Percentiles rank a stretch among this genome's conserved stretches.
Evolutionary conservation across 805 yeast genomes (phyloP).

Genomic region (Wickerhamia fluorescens): DNA sequence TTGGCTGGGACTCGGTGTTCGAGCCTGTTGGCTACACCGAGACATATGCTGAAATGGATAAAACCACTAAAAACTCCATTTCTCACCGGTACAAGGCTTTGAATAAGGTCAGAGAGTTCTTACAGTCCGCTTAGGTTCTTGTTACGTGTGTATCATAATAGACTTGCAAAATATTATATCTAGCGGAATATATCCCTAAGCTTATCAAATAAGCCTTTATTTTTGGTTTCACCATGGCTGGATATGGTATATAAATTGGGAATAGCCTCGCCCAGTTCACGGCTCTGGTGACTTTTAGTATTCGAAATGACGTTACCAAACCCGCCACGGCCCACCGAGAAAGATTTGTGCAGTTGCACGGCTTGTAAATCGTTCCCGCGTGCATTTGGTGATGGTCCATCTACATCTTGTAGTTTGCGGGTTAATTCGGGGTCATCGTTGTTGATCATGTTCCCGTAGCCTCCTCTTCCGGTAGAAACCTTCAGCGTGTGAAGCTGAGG

Average conservation of each 20-base stretch:
- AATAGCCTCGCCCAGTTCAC: slow-evolving; percentile 8
- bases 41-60: slow-evolving; percentile 83
- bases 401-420: slow-evolving; percentile 63
- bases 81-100: slow-evolving; percentile 88
- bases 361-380: slow-evolving; percentile 35
- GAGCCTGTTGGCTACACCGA: slow-evolving; percentile 68
- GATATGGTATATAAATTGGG: slow-evolving; percentile 26
- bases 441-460: slow-evolving; percentile 66
- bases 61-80: slow-evolving; percentile 65
- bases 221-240: slow-evolving; percentile 25
- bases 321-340: slow-evolving; percentile 58
- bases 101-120: slow-evolving; percentile 55
- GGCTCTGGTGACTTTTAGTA: slow-evolving; percentile 18
- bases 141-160: slow-evolving; percentile 75
- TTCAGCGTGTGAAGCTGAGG: slow-evolving; percentile 51
- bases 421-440: slow-evolving; percentile 54
- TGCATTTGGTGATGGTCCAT: slow-evolving; percentile 17
- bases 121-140: slow-evolving; percentile 73
- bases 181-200: slow-evolving; percentile 39
- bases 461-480: slow-evolving; percentile 72
- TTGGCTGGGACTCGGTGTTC: slow-evolving; percentile 95
- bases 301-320: slow-evolving; percentile 49
- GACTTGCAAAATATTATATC: slow-evolving; percentile 1
- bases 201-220: slow-evolving; percentile 35
- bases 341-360: slow-evolving; percentile 38